These are phyloP conservation scores for button mushroom (Agaricus bisporus) DNA, from an alignment of 768 basidiomycete species.

Conservation along the genomic window DNA sequence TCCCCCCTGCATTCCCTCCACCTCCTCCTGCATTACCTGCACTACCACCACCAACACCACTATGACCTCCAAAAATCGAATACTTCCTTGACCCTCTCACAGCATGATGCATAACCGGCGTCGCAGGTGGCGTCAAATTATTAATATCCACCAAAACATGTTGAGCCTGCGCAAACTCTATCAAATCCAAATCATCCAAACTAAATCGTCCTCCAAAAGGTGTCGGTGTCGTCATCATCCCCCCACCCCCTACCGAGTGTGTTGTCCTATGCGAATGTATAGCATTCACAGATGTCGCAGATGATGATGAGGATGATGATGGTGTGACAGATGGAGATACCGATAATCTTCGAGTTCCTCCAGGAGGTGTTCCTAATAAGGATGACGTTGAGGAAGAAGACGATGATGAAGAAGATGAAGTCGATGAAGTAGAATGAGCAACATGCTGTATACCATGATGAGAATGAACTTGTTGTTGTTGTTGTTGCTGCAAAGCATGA, in stretches of 20 bases:
- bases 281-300: no score
- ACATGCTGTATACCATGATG: background rate
- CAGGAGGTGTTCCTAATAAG: background rate
- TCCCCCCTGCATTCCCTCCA: background rate
- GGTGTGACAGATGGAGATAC: no score
- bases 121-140: slow-evolving; percentile 8
- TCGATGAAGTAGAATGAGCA: background rate
- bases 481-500: background rate
- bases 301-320: no score
- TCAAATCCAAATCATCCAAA: slow-evolving; percentile 5
- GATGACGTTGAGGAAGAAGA: background rate
- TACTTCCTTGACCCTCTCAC: slow-evolving; percentile 4
- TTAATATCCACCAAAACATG: slow-evolving; percentile 6
- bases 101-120: slow-evolving; percentile 9
- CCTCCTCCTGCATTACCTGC: background rate
- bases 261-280: no score
- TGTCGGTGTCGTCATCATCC: no score
- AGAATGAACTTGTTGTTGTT: background rate
- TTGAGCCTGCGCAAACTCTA: slow-evolving; percentile 2
- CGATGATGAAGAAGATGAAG: background rate
- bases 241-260: no score
- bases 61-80: background rate
- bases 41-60: background rate
- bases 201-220: slow-evolving; percentile 3
- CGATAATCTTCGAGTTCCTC: no score